These are phyloP conservation scores for Lentinula edodes DNA, from an alignment of 768 basidiomycete species.

Conservation along the genomic window DNA sequence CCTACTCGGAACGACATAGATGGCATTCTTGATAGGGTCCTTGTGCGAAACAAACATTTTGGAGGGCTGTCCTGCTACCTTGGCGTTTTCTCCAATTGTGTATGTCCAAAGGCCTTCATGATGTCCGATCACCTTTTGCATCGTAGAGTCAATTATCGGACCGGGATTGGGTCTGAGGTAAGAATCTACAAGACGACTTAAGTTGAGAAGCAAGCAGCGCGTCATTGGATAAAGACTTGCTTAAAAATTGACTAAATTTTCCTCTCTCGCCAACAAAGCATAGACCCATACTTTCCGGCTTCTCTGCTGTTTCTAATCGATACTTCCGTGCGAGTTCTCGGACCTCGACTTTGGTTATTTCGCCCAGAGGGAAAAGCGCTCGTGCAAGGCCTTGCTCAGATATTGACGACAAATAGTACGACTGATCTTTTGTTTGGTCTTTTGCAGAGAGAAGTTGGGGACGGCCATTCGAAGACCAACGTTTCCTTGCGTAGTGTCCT, in stretches of 20 bases:
- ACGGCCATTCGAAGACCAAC: conserved; percentile 37
- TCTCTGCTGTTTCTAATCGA: conserved; percentile 63
- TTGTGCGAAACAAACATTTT: conserved; percentile 75
- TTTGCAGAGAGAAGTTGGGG: conserved; percentile 47
- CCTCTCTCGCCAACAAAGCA: conserved; percentile 88
- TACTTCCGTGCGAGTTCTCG: conserved; percentile 58
- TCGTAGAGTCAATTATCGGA: conserved; percentile 52
- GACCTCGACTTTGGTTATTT: conserved; percentile 64
- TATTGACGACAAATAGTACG: conserved; percentile 84
- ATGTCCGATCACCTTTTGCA: conserved; percentile 46
- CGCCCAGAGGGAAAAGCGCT: conserved; percentile 77
- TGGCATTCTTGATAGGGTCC: conserved; percentile 51
- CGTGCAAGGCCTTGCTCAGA: conserved; percentile 56
- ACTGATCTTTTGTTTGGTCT: conserved; percentile 81
- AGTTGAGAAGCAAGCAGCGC: neutral
- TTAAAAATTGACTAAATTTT: conserved; percentile 67
- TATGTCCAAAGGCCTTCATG: conserved; percentile 82
- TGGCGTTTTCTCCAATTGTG: conserved; percentile 80
- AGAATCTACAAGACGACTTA: conserved; percentile 43
- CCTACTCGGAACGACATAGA: conserved; percentile 76
- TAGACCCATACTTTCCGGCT: conserved; percentile 88
- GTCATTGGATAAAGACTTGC: conserved; percentile 30
- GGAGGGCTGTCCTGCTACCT: conserved; percentile 52
- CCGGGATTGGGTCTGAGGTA: conserved; percentile 74
- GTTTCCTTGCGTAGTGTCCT: conserved; percentile 87